These are phyloP conservation scores for Osmanthus fragrans DNA, from an alignment of 257 asterid species.

Conservation along the genomic window DNA sequence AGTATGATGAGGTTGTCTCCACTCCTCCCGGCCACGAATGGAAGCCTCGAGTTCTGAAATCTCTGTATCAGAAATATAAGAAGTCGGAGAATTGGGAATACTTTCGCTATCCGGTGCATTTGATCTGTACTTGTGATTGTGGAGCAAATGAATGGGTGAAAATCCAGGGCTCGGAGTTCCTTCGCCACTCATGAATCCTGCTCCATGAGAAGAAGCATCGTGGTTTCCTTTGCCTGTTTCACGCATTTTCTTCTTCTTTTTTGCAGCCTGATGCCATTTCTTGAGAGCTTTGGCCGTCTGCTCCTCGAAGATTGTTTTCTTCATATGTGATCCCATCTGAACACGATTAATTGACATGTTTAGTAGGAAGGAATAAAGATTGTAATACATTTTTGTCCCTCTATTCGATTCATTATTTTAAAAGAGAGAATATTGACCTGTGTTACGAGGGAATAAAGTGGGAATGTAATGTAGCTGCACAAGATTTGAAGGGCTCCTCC, in stretches of 20 bases:
- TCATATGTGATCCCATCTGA: constrained; percentile 71
- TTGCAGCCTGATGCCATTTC: constrained; percentile 62
- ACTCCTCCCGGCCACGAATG: neutral
- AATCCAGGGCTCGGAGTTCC: constrained; percentile 36
- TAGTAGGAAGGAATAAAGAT: neutral
- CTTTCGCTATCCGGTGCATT: constrained; percentile 31
- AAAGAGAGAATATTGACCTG: constrained; percentile 36
- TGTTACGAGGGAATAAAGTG: constrained; percentile 62
- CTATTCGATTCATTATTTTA: too few relatives aligned
- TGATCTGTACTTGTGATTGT: constrained; percentile 35
- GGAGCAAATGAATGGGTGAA: constrained; percentile 58
- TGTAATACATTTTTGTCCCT: too few relatives aligned
- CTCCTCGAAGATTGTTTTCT: constrained; percentile 63
- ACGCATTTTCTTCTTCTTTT: constrained; percentile 43
- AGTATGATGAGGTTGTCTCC: neutral
- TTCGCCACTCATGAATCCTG: constrained; percentile 31
- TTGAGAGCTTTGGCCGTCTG: constrained; percentile 63
- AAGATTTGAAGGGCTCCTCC: constrained; percentile 60
- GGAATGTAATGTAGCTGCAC: constrained; percentile 70
- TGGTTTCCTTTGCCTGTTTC: constrained; percentile 16
- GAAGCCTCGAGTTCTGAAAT: constrained; percentile 42
- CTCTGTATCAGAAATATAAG: constrained; percentile 42
- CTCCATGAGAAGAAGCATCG: constrained; percentile 16
- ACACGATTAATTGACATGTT: neutral
- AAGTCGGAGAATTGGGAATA: constrained; percentile 32